phyloP scores from a whole-genome alignment of 2,329 filamentous ascomycete species.

The Coniochaeta ligniaria region DNA sequence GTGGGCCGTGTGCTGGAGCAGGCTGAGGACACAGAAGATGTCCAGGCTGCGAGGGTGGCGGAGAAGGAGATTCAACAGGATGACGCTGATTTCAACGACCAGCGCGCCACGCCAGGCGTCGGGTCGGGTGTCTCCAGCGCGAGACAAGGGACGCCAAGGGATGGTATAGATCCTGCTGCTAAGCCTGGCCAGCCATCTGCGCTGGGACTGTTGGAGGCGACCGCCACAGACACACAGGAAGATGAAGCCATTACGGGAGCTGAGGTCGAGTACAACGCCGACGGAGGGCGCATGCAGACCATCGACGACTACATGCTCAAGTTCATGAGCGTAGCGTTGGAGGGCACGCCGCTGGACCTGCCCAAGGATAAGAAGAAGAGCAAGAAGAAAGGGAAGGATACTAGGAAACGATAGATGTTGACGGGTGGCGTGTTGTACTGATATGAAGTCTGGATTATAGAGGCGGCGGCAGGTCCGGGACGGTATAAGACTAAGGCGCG shows the following conservation, averaged over 20 bases:
- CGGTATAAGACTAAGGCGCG: not conserved
- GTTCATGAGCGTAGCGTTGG: constrained; percentile 57
- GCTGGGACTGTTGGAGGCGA: constrained; percentile 28
- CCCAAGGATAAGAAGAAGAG: constrained; percentile 59
- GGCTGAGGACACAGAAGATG: constrained; percentile 89
- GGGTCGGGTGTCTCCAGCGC: constrained; percentile 42
- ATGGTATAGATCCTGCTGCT: constrained; percentile 15
- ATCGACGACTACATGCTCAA: constrained; percentile 72
- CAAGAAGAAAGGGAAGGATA: constrained; percentile 53
- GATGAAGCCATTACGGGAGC: constrained; percentile 16
- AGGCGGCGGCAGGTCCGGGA: not conserved
- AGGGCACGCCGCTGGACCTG: constrained; percentile 52
- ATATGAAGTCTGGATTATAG: not conserved
- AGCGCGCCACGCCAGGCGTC: constrained; percentile 26
- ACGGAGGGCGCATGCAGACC: constrained; percentile 48
- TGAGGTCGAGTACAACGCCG: constrained; percentile 49
- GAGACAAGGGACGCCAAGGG: constrained; percentile 42
- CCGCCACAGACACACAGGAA: constrained; percentile 20
- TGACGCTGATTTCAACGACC: constrained; percentile 76
- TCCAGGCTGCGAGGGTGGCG: constrained; percentile 77
- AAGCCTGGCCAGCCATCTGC: constrained; percentile 21
- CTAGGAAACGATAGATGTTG: constrained; percentile 32
- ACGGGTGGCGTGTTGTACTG: not conserved
- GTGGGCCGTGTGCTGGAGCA: constrained; percentile 73
- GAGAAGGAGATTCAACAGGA: constrained; percentile 85